phyloP scores from a whole-genome alignment of 1,139 yeast genomes.

The Geotrichum bryndzae region DNA sequence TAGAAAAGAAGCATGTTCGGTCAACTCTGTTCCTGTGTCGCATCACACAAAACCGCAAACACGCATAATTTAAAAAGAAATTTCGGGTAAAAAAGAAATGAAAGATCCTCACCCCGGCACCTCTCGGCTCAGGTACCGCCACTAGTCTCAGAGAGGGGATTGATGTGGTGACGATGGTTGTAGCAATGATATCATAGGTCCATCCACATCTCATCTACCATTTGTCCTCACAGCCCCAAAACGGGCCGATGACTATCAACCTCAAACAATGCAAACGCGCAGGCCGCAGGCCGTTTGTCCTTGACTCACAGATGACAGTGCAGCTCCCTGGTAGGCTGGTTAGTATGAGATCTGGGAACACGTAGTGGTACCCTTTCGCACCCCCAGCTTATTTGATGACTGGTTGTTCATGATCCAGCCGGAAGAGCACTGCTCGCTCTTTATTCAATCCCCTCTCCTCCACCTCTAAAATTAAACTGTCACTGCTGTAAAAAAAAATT shows the following conservation, averaged over 20 bases:
- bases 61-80: not conserved
- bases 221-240: not conserved
- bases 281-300: not conserved
- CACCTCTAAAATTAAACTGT: too few relatives aligned
- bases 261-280: not conserved
- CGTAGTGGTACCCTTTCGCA: too few relatives aligned
- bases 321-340: not conserved
- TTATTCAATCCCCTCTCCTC: too few relatives aligned
- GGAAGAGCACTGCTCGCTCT: too few relatives aligned
- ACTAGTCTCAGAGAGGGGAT: not conserved
- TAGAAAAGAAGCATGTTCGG: not conserved
- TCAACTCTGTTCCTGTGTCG: not conserved
- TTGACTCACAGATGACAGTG: too few relatives aligned
- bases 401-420: too few relatives aligned
- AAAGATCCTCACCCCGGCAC: not conserved
- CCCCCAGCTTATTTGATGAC: too few relatives aligned
- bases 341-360: too few relatives aligned
- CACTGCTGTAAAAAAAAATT: too few relatives aligned
- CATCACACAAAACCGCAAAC: not conserved
- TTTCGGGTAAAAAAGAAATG: not conserved
- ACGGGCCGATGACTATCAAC: not conserved
- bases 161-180: not conserved
- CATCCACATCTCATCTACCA: not conserved
- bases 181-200: not conserved
- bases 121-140: not conserved